These are phyloP conservation scores for Ramaria rubella DNA, from an alignment of 768 basidiomycete species.

Conservation along the genomic window DNA sequence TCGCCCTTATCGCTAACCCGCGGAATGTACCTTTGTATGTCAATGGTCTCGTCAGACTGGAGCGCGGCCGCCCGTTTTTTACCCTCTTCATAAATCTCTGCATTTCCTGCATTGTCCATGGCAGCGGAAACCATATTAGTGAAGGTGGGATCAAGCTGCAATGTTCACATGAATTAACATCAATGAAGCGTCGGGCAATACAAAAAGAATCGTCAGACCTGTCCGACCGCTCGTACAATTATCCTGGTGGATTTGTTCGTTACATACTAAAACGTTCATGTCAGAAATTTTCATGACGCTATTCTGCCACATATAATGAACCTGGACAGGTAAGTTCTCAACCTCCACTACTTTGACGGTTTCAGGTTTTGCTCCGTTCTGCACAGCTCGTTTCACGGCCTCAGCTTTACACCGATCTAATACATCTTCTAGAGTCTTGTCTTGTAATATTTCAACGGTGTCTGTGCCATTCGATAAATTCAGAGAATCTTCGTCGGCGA, in stretches of 20 bases:
- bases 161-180: too few species aligned
- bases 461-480: conserved; percentile 25
- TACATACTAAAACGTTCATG: conserved; percentile 37
- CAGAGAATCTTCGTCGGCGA: not conserved
- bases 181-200: too few species aligned
- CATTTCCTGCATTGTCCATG: too few species aligned
- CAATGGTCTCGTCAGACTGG: conserved; percentile 8
- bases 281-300: too few species aligned
- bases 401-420: conserved; percentile 28
- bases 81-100: not conserved
- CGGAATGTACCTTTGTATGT: conserved; percentile 33
- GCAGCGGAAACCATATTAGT: too few species aligned
- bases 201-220: too few species aligned
- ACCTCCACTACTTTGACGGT: conserved; percentile 49
- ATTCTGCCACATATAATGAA: conserved; percentile 14
- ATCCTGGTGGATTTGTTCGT: too few species aligned
- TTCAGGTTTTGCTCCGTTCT: conserved; percentile 37
- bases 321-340: conserved; percentile 47
- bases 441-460: conserved; percentile 32
- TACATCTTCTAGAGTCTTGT: conserved; percentile 24
- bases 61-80: not conserved
- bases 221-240: too few species aligned
- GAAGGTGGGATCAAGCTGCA: too few species aligned
- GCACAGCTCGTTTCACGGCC: conserved; percentile 39
- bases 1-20: conserved; percentile 30